These are phyloP conservation scores for Didymella lethalis DNA, from an alignment of 2,329 filamentous ascomycete species.

Conservation along the genomic window DNA sequence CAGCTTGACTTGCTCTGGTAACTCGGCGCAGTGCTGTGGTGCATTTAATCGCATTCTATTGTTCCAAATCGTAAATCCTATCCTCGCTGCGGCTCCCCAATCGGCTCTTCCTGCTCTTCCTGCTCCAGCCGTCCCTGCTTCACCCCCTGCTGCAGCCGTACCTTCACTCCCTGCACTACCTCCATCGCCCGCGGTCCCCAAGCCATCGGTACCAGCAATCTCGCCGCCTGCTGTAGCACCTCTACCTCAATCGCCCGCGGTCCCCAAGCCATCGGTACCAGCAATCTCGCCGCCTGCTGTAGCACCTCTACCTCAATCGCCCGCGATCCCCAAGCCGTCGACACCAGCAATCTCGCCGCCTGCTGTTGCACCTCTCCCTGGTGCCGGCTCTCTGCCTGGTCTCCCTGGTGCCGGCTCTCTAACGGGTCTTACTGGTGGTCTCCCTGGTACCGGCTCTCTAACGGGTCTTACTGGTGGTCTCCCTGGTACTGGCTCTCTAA, in stretches of 20 bases:
- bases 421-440: neutral
- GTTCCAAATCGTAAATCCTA: conserved; percentile 6
- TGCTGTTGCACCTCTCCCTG: neutral
- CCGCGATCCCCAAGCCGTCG: neutral
- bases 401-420: too few species aligned
- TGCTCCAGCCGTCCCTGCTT: neutral
- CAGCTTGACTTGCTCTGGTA: conserved; percentile 2
- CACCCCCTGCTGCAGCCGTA: neutral
- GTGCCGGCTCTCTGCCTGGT: too few species aligned
- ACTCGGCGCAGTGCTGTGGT: conserved; percentile 6
- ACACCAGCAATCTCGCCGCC: neutral
- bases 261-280: neutral
- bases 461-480: neutral
- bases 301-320: neutral
- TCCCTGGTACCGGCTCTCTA: neutral
- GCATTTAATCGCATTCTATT: conserved; percentile 3
- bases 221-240: neutral
- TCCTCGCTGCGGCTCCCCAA: neutral
- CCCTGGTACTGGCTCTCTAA: neutral
- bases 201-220: neutral
- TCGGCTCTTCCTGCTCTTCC: neutral
- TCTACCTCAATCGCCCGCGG: neutral
- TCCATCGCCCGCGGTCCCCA: neutral
- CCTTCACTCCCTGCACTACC: neutral
- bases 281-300: neutral